Base-by-base conservation (phyloP, 2,329 filamentous ascomycete species). In the Diplodia intermedia region DNA sequence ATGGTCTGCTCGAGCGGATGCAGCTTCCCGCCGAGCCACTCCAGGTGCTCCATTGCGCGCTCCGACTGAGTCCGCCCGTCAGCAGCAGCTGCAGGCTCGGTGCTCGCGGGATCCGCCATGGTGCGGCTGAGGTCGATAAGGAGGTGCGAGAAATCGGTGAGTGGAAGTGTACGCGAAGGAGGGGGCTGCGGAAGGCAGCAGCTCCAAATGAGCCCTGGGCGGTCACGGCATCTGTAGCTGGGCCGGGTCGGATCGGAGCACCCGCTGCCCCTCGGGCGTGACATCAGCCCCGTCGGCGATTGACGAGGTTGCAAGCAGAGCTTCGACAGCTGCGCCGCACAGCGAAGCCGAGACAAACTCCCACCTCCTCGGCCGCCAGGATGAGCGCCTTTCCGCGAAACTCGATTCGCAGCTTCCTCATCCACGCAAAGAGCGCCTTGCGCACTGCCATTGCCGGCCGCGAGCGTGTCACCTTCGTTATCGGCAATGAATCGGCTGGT, bases 401-500 rank as follows among this genome's bases (percentile, higher is more conserved):
- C 71, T 83, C 82, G 15, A 70, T 86, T 20, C 75, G 79, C 63
- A 79, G 77, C 15, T 86, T 85, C 70, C 75, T 86, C 23, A 72
- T 75, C 11, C 76, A 81, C 31, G 82, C 84, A 1, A 84, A 82
- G 70, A 72, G 72, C 40, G 75, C 77, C 33, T 76, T 86, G 12
- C 77, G 79, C 23, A 75, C 76, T 56, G 79, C 81, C 1, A 76
- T 82, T 65, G 73, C 77, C 36, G 76, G 77, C 29, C 76, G 77
- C 53, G 75, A 79, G 31, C 79, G 79, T 31, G 74, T 84, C 36
- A 83, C 82, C 4, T 78, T 86, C 69, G 84, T 86, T 18, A 81
- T 86, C 70, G 84, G 84, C 70, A 86, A 86, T 71, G 83, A 86
- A 74, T 85, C 83, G 63, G 84, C 83, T 43, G 82, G 81, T 82